These are phyloP conservation scores for Sorghum bicolor DNA, from an alignment of 176 grass and related monocot genomes.

Conservation along the genomic window Sorghum_bicolor_NCBIv3 NC_012879.2:5211001-5211500, in stretches of 20 bases:
- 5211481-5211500: conserved; percentile 79
- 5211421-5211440: neutral
- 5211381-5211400: neutral
- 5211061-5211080: too few species aligned
- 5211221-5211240: neutral
- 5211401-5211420: conserved; percentile 13
- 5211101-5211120: conserved; percentile 20
- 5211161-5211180: conserved; percentile 51
- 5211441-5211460: conserved; percentile 59
- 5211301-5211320: conserved; percentile 46
- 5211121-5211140: neutral
- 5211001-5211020: conserved; percentile 5
- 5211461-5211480: conserved; percentile 78
- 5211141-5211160: neutral
- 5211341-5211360: conserved; percentile 29
- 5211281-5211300: conserved; percentile 3
- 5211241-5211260: conserved; percentile 18
- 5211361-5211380: neutral
- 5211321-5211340: conserved; percentile 4
- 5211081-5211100: conserved; percentile 21
- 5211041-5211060: neutral
- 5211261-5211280: conserved; percentile 37
- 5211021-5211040: neutral
- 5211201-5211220: conserved; percentile 46
- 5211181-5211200: conserved; percentile 71